Evolutionary conservation across 495 filamentous ascomycete genomes (phyloP).

Genomic region (Melanomma pulvis-pyrius): DNA sequence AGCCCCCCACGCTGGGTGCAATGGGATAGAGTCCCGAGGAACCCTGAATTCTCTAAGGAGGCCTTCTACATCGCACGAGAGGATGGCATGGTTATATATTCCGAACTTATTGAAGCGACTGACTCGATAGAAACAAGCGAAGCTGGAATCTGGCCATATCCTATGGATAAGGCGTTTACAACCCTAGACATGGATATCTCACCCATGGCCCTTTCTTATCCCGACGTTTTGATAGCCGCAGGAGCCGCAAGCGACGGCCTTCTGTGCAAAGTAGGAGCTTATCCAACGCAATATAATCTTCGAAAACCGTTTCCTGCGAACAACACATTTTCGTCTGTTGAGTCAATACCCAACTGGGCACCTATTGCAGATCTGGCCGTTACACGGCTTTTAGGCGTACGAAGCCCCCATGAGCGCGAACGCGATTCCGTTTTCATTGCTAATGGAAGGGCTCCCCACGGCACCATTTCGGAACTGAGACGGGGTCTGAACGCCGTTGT

Average conservation of each 20-base stretch:
- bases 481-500: conserved; percentile 38
- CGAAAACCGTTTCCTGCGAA: neutral
- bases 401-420: conserved; percentile 1
- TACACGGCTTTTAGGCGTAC: conserved; percentile 38
- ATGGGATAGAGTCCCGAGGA: conserved; percentile 41
- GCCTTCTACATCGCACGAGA: conserved; percentile 48
- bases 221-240: conserved; percentile 76
- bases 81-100: conserved; percentile 58
- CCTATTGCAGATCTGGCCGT: conserved; percentile 70
- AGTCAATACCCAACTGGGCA: conserved; percentile 80
- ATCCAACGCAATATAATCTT: conserved; percentile 5
- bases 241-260: conserved; percentile 78
- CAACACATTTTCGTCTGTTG: conserved; percentile 52
- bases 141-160: conserved; percentile 63
- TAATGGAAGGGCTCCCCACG: conserved; percentile 42
- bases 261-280: conserved; percentile 31
- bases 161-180: conserved; percentile 69
- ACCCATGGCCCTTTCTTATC: conserved; percentile 49
- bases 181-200: conserved; percentile 48
- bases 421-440: conserved; percentile 40
- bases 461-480: conserved; percentile 42
- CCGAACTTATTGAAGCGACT: conserved; percentile 48
- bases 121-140: conserved; percentile 37
- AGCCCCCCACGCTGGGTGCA: conserved; percentile 40
- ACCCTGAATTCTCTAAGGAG: conserved; percentile 29